Percentiles rank a stretch among this genome's conserved stretches.
Evolutionary conservation across 2,329 filamentous ascomycete genomes (phyloP).

Genomic region (Reticulascus tulasneorum): DNA sequence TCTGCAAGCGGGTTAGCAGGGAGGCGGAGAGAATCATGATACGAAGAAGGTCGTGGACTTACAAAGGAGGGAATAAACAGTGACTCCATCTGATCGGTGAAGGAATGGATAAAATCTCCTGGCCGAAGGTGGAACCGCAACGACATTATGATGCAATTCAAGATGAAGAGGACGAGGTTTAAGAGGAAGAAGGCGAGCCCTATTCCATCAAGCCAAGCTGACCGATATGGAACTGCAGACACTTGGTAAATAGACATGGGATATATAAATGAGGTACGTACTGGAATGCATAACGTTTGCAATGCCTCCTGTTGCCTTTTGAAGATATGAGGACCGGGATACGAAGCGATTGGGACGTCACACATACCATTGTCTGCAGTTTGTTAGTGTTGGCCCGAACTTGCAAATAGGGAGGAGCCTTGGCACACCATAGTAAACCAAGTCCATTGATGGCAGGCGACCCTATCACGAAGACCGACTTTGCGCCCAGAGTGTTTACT

Average conservation of each 20-base stretch:
- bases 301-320: constrained; percentile 52
- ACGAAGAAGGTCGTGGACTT: constrained; percentile 19
- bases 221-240: constrained; percentile 46
- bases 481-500: constrained; percentile 16
- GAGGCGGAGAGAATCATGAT: background rate
- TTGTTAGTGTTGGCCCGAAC: constrained; percentile 11
- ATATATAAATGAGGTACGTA: constrained; percentile 47
- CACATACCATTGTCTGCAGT: constrained; percentile 27
- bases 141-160: constrained; percentile 61
- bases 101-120: constrained; percentile 65
- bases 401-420: background rate
- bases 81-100: constrained; percentile 73
- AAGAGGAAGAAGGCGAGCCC: constrained; percentile 59
- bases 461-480: constrained; percentile 44
- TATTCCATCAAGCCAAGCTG: constrained; percentile 53
- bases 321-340: background rate
- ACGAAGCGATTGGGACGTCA: background rate
- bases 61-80: constrained; percentile 70
- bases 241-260: constrained; percentile 25
- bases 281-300: constrained; percentile 51
- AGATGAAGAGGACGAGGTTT: constrained; percentile 59
- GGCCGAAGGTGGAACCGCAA: constrained; percentile 67
- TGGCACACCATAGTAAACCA: constrained; percentile 62
- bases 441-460: constrained; percentile 62
- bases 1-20: constrained; percentile 22